Evolutionary conservation across 192 early-diverging fungal genomes (phyloP).

Genomic region (Endogone sp.): DNA sequence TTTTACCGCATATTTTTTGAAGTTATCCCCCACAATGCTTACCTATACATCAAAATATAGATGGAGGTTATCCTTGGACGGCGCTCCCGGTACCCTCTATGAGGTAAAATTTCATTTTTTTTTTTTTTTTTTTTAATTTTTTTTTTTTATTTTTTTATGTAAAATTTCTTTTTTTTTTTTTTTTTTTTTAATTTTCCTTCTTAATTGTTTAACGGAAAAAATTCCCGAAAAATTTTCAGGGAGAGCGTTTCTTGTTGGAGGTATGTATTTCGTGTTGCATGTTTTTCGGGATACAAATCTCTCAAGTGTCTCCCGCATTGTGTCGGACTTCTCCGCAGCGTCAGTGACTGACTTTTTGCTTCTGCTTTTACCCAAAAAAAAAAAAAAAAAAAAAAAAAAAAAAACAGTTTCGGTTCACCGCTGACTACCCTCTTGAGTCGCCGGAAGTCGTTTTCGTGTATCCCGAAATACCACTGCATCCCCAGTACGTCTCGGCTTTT

Average conservation of each 20-base stretch:
- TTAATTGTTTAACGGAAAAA: too few relatives aligned
- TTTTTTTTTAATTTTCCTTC: too few relatives aligned
- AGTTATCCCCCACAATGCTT: too few relatives aligned
- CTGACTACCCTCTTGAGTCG: conserved; percentile 69
- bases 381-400: too few relatives aligned
- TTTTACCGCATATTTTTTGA: too few relatives aligned
- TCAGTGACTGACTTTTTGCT: background rate
- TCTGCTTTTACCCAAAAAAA: too few relatives aligned
- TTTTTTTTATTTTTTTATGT: too few relatives aligned
- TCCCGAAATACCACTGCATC: conserved; percentile 60
- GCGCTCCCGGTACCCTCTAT: conserved; percentile 67
- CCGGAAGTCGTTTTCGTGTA: conserved; percentile 66
- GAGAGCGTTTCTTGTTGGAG: conserved; percentile 45
- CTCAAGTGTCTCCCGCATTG: background rate
- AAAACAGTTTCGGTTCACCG: conserved; percentile 69
- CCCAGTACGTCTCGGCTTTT: conserved; percentile 45
- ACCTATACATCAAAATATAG: conserved; percentile 18
- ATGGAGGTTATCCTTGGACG: conserved; percentile 62
- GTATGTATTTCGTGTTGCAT: conserved; percentile 27
- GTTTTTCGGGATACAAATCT: background rate
- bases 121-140: background rate
- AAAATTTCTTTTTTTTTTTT: too few relatives aligned
- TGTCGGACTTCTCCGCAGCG: too few relatives aligned
- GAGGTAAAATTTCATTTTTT: conserved; percentile 34
- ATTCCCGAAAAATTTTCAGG: too few relatives aligned